Conservation (phyloP, 2,329 filamentous ascomycete species). For the Trichoderma asperellum region DNA sequence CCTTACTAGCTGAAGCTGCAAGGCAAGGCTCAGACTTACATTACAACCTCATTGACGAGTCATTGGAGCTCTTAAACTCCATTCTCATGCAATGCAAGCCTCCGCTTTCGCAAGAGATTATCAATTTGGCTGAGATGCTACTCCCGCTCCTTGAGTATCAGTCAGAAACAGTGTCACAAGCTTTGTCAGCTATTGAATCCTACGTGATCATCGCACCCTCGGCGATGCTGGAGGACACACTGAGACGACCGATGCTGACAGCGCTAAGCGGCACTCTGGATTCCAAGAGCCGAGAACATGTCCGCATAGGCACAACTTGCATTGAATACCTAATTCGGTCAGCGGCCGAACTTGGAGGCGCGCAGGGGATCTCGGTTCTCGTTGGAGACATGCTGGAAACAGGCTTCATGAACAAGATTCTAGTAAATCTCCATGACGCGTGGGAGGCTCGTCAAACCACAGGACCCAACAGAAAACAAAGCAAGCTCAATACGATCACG, state of each 20-base stretch:
- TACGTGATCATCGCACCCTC: conserved; percentile 73
- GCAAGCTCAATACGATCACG: conserved; percentile 72
- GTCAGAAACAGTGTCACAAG: conserved; percentile 63
- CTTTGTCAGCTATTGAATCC: conserved; percentile 67
- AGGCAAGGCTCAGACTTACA: conserved; percentile 74
- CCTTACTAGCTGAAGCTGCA: conserved; percentile 79
- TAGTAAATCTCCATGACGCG: conserved; percentile 68
- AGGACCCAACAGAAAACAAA: conserved; percentile 73
- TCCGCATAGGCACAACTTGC: conserved; percentile 61
- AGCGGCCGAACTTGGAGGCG: conserved; percentile 64
- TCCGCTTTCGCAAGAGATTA: conserved; percentile 64
- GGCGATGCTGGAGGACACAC: conserved; percentile 63
- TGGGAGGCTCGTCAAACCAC: conserved; percentile 79
- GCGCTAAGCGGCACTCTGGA: conserved; percentile 56
- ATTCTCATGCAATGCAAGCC: conserved; percentile 69
- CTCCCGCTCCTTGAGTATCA: conserved; percentile 70
- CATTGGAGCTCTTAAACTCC: conserved; percentile 83
- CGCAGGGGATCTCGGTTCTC: conserved; percentile 64
- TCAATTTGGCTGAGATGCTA: conserved; percentile 63
- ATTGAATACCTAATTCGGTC: conserved; percentile 68
- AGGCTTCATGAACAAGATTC: conserved; percentile 64
- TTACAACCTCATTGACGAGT: conserved; percentile 87
- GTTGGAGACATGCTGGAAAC: conserved; percentile 67
- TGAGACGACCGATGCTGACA: conserved; percentile 54
- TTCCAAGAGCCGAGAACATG: conserved; percentile 60